Evolutionary conservation across 1,284 basidiomycete genomes (phyloP), one percentile per base, ranked within the genome.

Genomic region (Heimioporus retisporus): DNA sequence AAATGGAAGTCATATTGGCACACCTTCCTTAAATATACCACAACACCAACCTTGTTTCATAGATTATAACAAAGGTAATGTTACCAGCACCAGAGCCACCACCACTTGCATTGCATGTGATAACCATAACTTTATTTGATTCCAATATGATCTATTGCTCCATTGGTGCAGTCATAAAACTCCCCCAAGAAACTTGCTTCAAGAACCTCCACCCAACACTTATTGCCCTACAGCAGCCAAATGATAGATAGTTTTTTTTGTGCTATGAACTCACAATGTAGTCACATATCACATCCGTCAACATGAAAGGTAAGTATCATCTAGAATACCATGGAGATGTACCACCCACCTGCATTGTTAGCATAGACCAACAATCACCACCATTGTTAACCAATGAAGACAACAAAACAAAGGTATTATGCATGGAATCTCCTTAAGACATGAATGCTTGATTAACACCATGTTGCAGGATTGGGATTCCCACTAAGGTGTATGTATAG

Each of bases 201-300:
- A 19, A 93, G 82, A 48, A 79, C 80, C 63, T 86, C 83, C 31
- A 94, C 81, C 93, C 93, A 94, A 55, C 88, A 83, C 73, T 90
- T 87, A 69, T 94, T 92, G 31, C 93, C 92, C 90, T 91, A 53
- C 15, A 51, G 65, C 18, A 46, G 68, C 71, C 51, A 67, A 59
- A 11, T 40, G 8, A 40, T 23, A 18, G 55, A 69, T 68, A 23
- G 74, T 61, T 69, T 79, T 77, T 50, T 74, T 73, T 64, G 61
- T 1, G 48, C 42, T 2, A 11, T 50, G 57, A 50, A 77, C 84
- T 64, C 72, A 90, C 91, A 25, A 93, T 86, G 70, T 84, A 92
- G 79, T 94, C 93, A 82, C 93, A 94, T 88, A 93, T 92, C 83
- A 92, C 90, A 79, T 96, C 96, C 85, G 56, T 61, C 23, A 57